These are phyloP conservation scores for Paraconiothyrium sp. DNA, from an alignment of 2,329 filamentous ascomycete genomes.

Conservation along the genomic window DNA sequence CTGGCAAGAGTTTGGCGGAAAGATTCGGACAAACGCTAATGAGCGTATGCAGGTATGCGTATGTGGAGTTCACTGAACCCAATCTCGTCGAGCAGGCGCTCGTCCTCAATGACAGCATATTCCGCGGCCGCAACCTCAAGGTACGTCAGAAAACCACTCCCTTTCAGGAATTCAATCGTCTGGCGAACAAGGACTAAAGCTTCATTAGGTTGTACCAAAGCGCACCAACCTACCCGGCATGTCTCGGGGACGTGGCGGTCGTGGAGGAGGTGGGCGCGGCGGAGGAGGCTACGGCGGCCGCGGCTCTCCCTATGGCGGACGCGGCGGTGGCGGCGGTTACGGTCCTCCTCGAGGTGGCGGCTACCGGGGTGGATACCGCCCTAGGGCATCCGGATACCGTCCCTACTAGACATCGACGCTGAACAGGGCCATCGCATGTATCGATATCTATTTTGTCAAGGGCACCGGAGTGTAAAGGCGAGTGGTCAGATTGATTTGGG, in stretches of 20 bases:
- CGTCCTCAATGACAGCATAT: conserved; percentile 94
- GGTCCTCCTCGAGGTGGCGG: conserved; percentile 56
- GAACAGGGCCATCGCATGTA: neutral
- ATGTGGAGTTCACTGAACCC: conserved; percentile 97
- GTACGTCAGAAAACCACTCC: conserved; percentile 58
- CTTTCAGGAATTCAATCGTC: neutral
- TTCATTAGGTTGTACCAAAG: conserved; percentile 79
- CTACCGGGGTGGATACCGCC: conserved; percentile 52
- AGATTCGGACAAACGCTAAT: conserved; percentile 62
- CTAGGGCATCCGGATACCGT: conserved; percentile 42
- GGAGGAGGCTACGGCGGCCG: conserved; percentile 59
- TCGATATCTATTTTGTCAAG: neutral
- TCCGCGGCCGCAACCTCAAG: conserved; percentile 95
- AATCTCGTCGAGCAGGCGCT: conserved; percentile 91
- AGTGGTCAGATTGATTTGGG: neutral
- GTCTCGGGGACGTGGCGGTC: conserved; percentile 70
- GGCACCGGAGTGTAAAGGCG: neutral
- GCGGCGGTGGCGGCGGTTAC: conserved; percentile 51
- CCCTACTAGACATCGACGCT: conserved; percentile 37
- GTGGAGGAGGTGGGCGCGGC: conserved; percentile 61
- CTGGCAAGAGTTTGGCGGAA: conserved; percentile 64
- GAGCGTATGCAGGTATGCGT: conserved; percentile 81
- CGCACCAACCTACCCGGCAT: conserved; percentile 96
- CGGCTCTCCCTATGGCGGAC: conserved; percentile 58
- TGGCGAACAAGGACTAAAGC: conserved; percentile 24